Evolutionary conservation across 768 basidiomycete species (phyloP).

Genomic region (Mycena haematopus): DNA sequence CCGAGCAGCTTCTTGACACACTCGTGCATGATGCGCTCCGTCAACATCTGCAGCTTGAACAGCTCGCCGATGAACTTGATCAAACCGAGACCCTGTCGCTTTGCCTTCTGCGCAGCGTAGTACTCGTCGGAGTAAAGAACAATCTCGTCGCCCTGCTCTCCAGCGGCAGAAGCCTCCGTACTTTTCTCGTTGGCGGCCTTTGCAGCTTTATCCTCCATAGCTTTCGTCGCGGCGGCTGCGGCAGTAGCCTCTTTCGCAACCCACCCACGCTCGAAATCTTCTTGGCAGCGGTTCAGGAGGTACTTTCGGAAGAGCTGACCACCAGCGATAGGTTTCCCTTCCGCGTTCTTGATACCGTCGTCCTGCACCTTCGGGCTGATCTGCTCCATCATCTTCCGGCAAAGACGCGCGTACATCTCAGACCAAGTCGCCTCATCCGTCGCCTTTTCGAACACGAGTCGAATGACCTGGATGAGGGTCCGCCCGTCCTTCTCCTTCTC

Average conservation of each 20-base stretch:
- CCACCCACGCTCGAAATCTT: conserved; percentile 98
- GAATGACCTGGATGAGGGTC: conserved; percentile 95
- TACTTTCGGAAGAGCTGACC: conserved; percentile 97
- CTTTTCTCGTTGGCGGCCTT: conserved; percentile 69
- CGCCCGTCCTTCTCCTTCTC: conserved; percentile 92
- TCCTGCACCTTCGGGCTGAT: conserved; percentile 90
- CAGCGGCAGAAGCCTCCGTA: conserved; percentile 32
- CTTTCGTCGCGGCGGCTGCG: conserved; percentile 85
- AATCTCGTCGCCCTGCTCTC: conserved; percentile 62
- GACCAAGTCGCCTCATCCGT: conserved; percentile 96
- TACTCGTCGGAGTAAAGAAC: conserved; percentile 95
- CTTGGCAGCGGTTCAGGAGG: conserved; percentile 94
- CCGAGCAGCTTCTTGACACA: conserved; percentile 95
- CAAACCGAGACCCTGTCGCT: conserved; percentile 94
- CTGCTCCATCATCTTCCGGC: conserved; percentile 94
- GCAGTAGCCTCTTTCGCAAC: conserved; percentile 86
- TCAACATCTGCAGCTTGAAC: conserved; percentile 98
- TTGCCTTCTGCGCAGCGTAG: conserved; percentile 95
- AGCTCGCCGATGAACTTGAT: conserved; percentile 98
- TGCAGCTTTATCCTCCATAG: conserved; percentile 82
- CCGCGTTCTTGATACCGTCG: conserved; percentile 79
- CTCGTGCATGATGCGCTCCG: conserved; percentile 97
- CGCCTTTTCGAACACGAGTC: conserved; percentile 96
- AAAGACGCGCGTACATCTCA: conserved; percentile 96
- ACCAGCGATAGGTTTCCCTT: conserved; percentile 90